Evolutionary conservation across 1,284 basidiomycete species (phyloP).

Genomic region (Tilletia indica): DNA sequence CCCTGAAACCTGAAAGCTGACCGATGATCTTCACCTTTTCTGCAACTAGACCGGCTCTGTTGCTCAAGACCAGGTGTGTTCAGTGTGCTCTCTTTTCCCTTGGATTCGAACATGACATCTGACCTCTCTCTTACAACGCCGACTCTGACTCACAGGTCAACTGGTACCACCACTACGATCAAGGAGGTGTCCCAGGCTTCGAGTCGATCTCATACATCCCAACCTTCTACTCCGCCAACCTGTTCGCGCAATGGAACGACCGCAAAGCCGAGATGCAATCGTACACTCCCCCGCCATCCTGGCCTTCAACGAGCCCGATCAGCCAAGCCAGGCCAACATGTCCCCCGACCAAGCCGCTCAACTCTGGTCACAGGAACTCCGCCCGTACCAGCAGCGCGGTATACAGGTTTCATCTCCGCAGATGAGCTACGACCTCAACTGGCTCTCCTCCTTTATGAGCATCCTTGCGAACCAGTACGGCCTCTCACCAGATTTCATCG

Average conservation of each 20-base stretch:
- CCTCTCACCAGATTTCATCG: constrained; percentile 7
- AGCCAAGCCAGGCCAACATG: constrained; percentile 8
- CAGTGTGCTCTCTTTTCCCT: too few species aligned
- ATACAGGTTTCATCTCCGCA: not conserved
- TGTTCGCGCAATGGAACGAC: not conserved
- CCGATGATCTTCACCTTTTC: not conserved
- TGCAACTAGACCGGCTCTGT: constrained; percentile 1
- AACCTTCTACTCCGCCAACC: not conserved
- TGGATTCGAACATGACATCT: too few species aligned
- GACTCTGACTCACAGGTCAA: not conserved
- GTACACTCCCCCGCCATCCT: constrained; percentile 15
- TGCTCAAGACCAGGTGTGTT: not conserved
- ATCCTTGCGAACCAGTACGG: constrained; percentile 11
- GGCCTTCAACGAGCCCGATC: constrained; percentile 8
- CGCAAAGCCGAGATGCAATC: constrained; percentile 1
- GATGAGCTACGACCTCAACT: constrained; percentile 11
- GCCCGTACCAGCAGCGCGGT: constrained; percentile 6
- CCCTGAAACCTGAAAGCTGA: not conserved
- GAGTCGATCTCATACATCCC: not conserved
- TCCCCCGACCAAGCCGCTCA: not conserved
- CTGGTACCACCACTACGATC: constrained; percentile 18
- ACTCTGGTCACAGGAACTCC: not conserved
- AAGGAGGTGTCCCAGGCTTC: constrained; percentile 12
- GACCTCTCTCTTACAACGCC: too few species aligned
- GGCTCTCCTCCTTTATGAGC: constrained; percentile 13